Base-by-base conservation (phyloP, 2,329 filamentous ascomycete species). In the Alternaria triticina region DNA sequence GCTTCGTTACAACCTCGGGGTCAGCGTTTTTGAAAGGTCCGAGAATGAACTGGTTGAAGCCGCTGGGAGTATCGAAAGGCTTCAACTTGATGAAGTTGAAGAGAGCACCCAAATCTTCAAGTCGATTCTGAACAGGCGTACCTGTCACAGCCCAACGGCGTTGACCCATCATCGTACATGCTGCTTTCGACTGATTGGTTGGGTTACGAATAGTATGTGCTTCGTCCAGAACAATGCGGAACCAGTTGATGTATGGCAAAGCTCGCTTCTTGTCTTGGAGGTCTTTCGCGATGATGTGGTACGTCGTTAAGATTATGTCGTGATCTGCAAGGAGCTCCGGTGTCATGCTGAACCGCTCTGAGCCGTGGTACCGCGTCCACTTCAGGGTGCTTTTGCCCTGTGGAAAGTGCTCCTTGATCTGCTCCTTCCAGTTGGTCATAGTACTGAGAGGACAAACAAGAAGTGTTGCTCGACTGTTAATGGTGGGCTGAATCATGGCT, bases 131-230 rank as follows among this genome's bases (percentile, higher is more conserved):
- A 9, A 98, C 92, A 0, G 94, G 96, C 0, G 96, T 98, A 58
- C 95, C 96, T 0, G 96, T 98, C n/a, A 98, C 93, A 3, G 94
- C 95, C 96, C 96, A 99, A 33, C 94, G 90, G 30, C 94, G 89
- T 74, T 92, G 87, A 3, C 94, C 92, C 64, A 91, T 86, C 3
- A 98, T 84, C 20, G 88, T 87, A 68, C 93, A 94, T 20, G 96
- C 92, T 4, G 93, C 92, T 77, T 94, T 93, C 57, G 94, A 96
- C 70, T 95, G 91, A 1, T 94, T 95, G 4, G 85, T 87, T 66
- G 92, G 90, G 71, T 96, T 95, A 25, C 96, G 92, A 68, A 99
- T 98, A 80, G 92, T 92, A 77, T 99, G 96, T 1, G 94, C 96
- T 80, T 99, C 95, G 68, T 98, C 95, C 1, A 98, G 86, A 1